Base-by-base conservation (phyloP, 2,329 filamentous ascomycete genomes). In the Dryadomyces quercivorus region DNA sequence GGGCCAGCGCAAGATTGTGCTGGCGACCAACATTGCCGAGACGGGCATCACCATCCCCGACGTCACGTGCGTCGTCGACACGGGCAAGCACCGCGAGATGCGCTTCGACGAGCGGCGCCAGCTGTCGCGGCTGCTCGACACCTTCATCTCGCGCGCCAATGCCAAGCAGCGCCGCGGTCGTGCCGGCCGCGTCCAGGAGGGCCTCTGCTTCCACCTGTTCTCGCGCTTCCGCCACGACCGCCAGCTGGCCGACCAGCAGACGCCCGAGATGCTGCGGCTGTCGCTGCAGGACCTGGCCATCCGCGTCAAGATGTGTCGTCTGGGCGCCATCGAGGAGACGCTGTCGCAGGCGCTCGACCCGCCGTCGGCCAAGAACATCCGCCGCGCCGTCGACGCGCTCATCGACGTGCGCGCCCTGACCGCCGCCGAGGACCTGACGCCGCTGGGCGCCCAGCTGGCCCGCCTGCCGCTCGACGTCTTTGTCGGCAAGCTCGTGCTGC, bases 1-100 rank as follows among this genome's bases (percentile, higher is more conserved):
- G 3, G 92, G 92, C 0, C 76, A 83, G 55, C 81, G 91, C 59
- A 98, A 98, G 71, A 93, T 98, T 59, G 92, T 98, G 2, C 78
- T 98, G 54, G 91, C 93, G 1, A 98, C 93, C 15, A 98, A 98
- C 65, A 98, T 98, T 66, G 93, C 93, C 5, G 93, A 98, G 68
- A 98, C 93, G 0, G 93, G 93, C 72, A 95, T 98, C 64, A 98
- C 93, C 0, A 98, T 98, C 60, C 93, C 93, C 1, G 93, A 98
- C 65, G 88, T 98, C 34, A 97, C 93, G 0, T 95, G 91, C 62
- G 93, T 98, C 48, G 86, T 98, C 56, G 93, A 98, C 67, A 91
- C 90, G 0, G 93, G 93, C 55, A 97, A 95, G 68, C 92, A 97
- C 69, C 90, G 94, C 60, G 92, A 95, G 68, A 96, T 96, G 92